Conservation (phyloP, 208 protist species). For the Leishmania braziliensis region DNA sequence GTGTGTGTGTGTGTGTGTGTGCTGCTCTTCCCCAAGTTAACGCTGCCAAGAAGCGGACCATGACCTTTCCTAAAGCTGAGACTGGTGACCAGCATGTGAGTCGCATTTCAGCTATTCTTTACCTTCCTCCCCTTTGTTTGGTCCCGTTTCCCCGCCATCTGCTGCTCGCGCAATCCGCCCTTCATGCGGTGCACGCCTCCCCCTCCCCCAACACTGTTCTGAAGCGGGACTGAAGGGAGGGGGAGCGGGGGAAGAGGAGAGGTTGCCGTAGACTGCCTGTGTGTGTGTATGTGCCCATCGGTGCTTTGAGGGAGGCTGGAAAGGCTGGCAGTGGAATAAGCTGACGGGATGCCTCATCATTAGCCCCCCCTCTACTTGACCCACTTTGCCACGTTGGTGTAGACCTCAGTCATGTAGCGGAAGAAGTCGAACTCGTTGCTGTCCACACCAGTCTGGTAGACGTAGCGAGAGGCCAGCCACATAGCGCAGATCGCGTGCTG, state of each 20-base stretch:
- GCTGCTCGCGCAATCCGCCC: too few species aligned
- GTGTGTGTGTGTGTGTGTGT: neutral
- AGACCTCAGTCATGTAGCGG: conserved; percentile 81
- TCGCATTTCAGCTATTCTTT: neutral
- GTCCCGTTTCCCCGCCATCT: neutral
- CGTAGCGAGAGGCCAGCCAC: conserved; percentile 92
- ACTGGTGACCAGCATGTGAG: neutral
- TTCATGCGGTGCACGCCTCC: neutral
- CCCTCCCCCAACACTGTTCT: neutral
- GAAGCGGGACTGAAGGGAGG: neutral
- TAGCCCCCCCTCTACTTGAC: conserved; percentile 9
- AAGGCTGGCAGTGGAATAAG: neutral
- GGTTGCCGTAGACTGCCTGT: neutral
- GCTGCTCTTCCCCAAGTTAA: neutral
- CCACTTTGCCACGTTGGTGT: conserved; percentile 8
- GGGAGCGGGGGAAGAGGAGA: neutral
- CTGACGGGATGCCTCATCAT: neutral
- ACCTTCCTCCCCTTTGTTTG: neutral
- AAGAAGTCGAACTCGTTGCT: conserved; percentile 93
- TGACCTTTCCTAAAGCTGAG: neutral
- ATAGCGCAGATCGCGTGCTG: conserved; percentile 93
- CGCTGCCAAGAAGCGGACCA: neutral
- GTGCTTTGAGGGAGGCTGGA: neutral
- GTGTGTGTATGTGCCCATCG: neutral
- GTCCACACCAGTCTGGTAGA: conserved; percentile 88